These are phyloP conservation scores for Aegilops longissima DNA, from an alignment of 176 grass and related monocot species.

Conservation along the genomic window DNA sequence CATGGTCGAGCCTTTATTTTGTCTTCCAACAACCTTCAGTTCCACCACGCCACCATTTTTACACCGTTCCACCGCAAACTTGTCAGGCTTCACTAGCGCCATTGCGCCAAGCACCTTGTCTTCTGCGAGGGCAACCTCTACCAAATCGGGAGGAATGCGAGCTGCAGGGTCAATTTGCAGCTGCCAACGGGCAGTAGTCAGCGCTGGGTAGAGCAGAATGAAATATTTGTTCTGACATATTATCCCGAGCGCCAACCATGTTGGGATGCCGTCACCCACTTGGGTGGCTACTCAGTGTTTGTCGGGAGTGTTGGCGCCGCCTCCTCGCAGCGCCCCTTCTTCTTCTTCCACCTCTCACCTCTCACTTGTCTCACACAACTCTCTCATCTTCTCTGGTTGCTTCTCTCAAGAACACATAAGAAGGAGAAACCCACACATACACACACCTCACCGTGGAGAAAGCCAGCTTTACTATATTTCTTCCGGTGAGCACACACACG, in stretches of 20 bases:
- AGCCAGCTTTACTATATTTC: too few species aligned
- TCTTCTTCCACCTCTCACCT: too few species aligned
- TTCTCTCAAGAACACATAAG: too few species aligned
- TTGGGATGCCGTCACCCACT: slow-evolving; percentile 36
- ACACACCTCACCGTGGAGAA: too few species aligned
- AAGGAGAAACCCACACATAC: too few species aligned
- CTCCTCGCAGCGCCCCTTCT: too few species aligned
- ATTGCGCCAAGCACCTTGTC: slow-evolving; percentile 42
- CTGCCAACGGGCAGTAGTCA: slow-evolving; percentile 38
- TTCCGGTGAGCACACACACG: too few species aligned
- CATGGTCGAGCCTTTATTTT: too few species aligned
- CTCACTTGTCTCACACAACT: too few species aligned
- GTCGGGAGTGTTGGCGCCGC: slow-evolving; percentile 8
- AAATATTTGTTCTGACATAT: slow-evolving; percentile 43
- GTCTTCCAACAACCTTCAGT: too few species aligned
- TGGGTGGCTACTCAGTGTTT: slow-evolving; percentile 37
- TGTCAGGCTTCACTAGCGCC: slow-evolving; percentile 30
- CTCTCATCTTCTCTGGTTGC: too few species aligned
- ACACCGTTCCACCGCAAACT: slow-evolving; percentile 32
- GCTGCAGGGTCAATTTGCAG: slow-evolving; percentile 47
- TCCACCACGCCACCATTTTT: not conserved
- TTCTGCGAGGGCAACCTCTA: slow-evolving; percentile 38
- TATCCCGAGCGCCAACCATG: slow-evolving; percentile 39
- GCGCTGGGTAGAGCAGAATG: slow-evolving; percentile 30
- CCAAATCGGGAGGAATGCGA: slow-evolving; percentile 48